A percentile compares a stretch with the other conserved stretches of the same genome.
These are phyloP conservation scores for Colletotrichum filicis DNA, from an alignment of 2,329 filamentous ascomycete species.

Conservation along the genomic window DNA sequence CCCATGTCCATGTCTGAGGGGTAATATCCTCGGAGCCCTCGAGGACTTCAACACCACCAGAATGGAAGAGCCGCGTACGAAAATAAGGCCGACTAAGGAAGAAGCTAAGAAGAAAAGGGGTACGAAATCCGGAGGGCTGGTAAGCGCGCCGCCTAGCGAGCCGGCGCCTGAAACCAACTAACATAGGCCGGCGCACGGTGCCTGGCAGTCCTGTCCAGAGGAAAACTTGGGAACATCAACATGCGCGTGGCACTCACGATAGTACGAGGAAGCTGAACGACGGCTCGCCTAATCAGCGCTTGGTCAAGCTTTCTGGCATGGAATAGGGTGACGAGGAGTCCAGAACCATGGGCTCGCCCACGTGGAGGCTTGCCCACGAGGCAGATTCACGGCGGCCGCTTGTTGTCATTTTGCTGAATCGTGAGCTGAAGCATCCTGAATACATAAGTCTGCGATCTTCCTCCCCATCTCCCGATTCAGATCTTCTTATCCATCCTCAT, in stretches of 20 bases:
- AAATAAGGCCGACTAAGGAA: background rate
- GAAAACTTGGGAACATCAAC: background rate
- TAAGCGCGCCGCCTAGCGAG: background rate
- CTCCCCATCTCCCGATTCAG: background rate
- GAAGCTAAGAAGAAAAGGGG: background rate
- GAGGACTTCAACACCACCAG: background rate
- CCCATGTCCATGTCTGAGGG: background rate
- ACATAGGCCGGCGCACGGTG: background rate
- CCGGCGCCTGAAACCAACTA: background rate
- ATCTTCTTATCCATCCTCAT: background rate
- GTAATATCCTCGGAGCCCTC: background rate
- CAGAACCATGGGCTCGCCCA: background rate
- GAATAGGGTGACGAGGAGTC: background rate
- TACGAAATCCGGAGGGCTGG: background rate
- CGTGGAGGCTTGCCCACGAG: background rate
- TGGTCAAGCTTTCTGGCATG: background rate
- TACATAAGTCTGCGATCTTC: background rate
- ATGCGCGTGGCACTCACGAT: background rate
- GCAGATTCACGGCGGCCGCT: background rate
- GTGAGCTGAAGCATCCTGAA: background rate
- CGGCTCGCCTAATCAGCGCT: background rate
- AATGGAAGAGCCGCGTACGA: background rate
- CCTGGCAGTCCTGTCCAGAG: background rate
- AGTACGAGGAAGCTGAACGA: background rate
- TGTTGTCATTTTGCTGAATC: background rate